These are phyloP conservation scores for Mollisia scopiformis DNA, from an alignment of 2,329 filamentous ascomycete genomes.

Conservation along the genomic window DNA sequence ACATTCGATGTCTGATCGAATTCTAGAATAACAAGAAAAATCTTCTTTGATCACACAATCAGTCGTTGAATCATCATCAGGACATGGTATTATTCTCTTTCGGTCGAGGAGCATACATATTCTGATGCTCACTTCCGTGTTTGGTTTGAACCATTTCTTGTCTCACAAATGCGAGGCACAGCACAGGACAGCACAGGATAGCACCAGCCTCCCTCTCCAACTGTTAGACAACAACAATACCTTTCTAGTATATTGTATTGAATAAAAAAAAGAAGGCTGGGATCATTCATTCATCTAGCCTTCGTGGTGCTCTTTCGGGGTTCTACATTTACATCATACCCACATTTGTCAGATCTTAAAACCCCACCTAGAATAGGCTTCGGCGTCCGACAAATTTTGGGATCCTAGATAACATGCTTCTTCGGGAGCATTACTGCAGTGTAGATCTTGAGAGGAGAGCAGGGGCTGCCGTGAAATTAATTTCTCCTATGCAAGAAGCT, in stretches of 20 bases:
- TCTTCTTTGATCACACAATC: background rate
- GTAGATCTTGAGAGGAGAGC: background rate
- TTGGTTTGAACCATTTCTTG: background rate
- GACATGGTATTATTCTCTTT: background rate
- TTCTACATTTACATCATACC: conserved; percentile 1
- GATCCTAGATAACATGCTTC: background rate
- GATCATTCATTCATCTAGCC: background rate
- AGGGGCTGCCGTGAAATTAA: background rate
- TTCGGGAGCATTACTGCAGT: background rate
- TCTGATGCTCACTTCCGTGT: background rate
- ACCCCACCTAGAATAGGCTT: background rate
- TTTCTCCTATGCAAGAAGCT: too few relatives aligned
- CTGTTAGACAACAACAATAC: background rate
- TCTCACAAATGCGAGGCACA: background rate
- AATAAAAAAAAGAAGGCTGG: background rate
- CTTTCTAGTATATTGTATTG: background rate
- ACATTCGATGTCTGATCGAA: background rate
- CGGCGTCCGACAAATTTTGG: background rate
- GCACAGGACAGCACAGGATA: background rate
- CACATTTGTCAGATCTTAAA: conserved; percentile 1
- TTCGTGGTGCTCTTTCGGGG: background rate
- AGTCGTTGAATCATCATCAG: background rate
- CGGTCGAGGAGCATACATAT: background rate
- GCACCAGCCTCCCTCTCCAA: background rate
- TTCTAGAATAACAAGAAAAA: too few relatives aligned